A percentile compares a stretch with the other conserved stretches of the same genome.
These are phyloP conservation scores for Loxodes magnus DNA, from an alignment of 73 alveolate genomes.

Conservation along the genomic window DNA sequence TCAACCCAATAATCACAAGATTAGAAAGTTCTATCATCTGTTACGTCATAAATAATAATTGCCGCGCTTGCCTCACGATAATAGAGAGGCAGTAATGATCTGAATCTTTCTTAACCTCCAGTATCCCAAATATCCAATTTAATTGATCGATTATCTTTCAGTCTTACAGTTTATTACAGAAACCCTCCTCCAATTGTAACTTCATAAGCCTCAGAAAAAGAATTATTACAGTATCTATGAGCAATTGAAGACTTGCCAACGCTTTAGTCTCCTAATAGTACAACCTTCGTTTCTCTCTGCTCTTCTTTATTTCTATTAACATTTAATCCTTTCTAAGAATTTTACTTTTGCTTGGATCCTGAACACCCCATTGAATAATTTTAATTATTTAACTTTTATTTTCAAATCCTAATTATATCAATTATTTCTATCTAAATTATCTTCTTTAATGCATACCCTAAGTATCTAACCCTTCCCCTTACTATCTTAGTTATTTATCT, in stretches of 20 bases:
- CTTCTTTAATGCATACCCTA: too few species aligned
- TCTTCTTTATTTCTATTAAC: too few species aligned
- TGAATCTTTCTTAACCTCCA: slow-evolving; percentile 41
- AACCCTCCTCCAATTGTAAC: slow-evolving; percentile 58
- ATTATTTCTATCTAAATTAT: too few species aligned
- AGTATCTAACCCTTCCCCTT: too few species aligned
- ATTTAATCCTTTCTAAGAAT: too few species aligned
- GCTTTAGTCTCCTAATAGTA: slow-evolving; percentile 37
- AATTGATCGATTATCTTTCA: slow-evolving; percentile 22
- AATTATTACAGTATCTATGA: slow-evolving; percentile 24
- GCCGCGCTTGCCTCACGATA: slow-evolving; percentile 50
- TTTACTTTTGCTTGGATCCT: too few species aligned
- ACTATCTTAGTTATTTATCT: too few species aligned
- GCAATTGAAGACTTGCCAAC: slow-evolving; percentile 57
- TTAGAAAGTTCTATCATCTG: slow-evolving; percentile 24
- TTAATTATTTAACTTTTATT: too few species aligned
- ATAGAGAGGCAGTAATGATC: slow-evolving; percentile 32
- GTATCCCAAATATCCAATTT: slow-evolving; percentile 45
- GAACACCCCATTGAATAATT: too few species aligned
- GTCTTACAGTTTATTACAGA: slow-evolving; percentile 25
- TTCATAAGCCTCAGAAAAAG: slow-evolving; percentile 22
- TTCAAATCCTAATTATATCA: too few species aligned
- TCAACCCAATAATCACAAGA: slow-evolving; percentile 35
- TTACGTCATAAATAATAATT: slow-evolving; percentile 25
- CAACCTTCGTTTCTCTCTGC: slow-evolving; percentile 43